These are phyloP conservation scores for Chytriomyces hyalinus DNA, from an alignment of 192 early-diverging fungal species.

Conservation along the genomic window DNA sequence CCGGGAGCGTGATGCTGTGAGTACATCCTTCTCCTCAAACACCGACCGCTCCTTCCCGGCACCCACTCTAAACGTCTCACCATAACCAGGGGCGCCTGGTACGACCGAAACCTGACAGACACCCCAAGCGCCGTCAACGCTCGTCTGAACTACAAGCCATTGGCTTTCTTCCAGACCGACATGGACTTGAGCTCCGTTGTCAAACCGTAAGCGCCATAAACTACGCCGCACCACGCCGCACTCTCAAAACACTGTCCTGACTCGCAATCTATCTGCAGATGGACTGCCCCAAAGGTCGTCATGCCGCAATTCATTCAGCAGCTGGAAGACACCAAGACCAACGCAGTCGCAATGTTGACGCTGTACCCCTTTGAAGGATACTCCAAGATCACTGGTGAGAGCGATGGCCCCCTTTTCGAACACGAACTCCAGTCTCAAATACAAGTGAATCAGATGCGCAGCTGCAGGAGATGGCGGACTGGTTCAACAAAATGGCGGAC, in stretches of 20 bases:
- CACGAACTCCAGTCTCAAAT: neutral
- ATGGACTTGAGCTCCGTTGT: constrained; percentile 30
- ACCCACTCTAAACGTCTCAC: neutral
- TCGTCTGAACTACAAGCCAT: constrained; percentile 18
- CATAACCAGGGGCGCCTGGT: constrained; percentile 30
- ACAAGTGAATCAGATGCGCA: constrained; percentile 14
- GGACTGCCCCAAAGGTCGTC: neutral
- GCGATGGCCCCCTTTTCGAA: neutral
- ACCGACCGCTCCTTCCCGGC: neutral
- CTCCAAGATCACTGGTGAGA: constrained; percentile 36
- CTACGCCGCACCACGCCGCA: neutral
- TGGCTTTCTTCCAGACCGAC: constrained; percentile 34
- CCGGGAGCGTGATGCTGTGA: neutral
- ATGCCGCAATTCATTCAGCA: constrained; percentile 30
- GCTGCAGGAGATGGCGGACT: constrained; percentile 17
- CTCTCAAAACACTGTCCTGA: neutral
- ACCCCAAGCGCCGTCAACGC: constrained; percentile 23
- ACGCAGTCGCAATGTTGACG: constrained; percentile 48
- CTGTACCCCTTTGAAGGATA: constrained; percentile 47
- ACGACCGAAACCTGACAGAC: constrained; percentile 20
- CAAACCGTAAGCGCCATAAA: constrained; percentile 17
- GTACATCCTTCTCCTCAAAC: neutral
- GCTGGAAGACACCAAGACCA: constrained; percentile 42
- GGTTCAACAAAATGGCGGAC: constrained; percentile 30
- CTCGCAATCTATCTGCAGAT: neutral